Base-by-base conservation (phyloP, 805 yeast species). In the Nakazawaea laoshanensis region DNA sequence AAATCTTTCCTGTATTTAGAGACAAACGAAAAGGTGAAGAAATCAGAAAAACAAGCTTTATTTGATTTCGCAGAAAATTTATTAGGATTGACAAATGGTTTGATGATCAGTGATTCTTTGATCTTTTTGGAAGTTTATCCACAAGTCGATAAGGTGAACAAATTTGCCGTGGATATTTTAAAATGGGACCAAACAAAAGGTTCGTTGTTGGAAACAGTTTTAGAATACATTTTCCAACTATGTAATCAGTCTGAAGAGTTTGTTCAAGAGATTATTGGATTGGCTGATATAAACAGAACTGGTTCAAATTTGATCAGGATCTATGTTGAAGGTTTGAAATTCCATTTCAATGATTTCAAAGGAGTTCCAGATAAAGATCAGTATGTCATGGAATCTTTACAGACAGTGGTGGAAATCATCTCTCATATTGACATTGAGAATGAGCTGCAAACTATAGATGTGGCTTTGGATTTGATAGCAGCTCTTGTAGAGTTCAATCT, bases 21-120 rank as follows among this genome's bases (percentile, higher is more conserved):
- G 3, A 44, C 37, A 14, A 35, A 32, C 19, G 29, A 36, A 14
- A 34, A 29, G 41, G 45, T 30, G 35, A 41, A 39, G 39, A 63
- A 67, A 25, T 61, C 67, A 29, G 67, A 70, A 23, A 53, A 57
- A 25, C 62, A 65, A 26, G 48, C 77, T 37, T 53, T 82, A 32
- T 70, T 69, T 44, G 89, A 79, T 42, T 77, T 70, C 46, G 62
- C 77, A 4, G 95, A 86, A 43, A 85, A 85, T 49, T 48, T 86
- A 15, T 48, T 85, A 20, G 77, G 92, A 0, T 63, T 86, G 35
- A 53, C 77, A 5, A 74, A 77, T 13, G 80, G 80, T 1, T 60
- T 87, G 30, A 73, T 79, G 14, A 70, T 77, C 9, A 70, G 80
- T 7, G 77, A 74, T 16, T 75, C 67, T 4, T 41, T 47, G n/a